These are phyloP conservation scores for Colletotrichum sp. DNA, from an alignment of 2,329 filamentous ascomycete species.

Conservation along the genomic window DNA sequence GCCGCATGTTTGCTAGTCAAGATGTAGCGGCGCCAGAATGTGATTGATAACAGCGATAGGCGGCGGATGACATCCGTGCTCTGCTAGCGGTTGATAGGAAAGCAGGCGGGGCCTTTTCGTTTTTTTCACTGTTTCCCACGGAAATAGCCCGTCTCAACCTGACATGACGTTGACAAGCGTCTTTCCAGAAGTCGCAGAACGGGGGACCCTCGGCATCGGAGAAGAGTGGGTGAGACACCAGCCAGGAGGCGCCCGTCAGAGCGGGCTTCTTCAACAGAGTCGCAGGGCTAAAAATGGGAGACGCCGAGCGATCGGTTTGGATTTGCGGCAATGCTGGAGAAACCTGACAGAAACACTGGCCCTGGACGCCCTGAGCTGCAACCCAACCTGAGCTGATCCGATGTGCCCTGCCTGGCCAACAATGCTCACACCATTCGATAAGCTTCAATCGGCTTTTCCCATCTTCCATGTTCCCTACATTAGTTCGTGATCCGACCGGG, in stretches of 20 bases:
- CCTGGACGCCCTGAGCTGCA: neutral
- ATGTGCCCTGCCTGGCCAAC: neutral
- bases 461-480: neutral
- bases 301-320: neutral
- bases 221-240: neutral
- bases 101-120: neutral
- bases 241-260: neutral
- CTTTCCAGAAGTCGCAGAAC: neutral
- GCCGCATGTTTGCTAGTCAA: neutral
- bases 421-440: neutral
- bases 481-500: neutral
- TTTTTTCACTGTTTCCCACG: neutral
- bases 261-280: neutral
- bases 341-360: neutral
- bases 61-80: neutral
- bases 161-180: conserved; percentile 1
- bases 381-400: neutral
- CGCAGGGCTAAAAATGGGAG: neutral
- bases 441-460: neutral
- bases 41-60: neutral
- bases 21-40: neutral
- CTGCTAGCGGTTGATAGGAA: neutral
- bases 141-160: neutral
- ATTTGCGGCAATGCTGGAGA: neutral
- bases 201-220: conserved; percentile 10